Base-by-base conservation (phyloP, 495 filamentous ascomycete species). In the Penicillium soppii region DNA sequence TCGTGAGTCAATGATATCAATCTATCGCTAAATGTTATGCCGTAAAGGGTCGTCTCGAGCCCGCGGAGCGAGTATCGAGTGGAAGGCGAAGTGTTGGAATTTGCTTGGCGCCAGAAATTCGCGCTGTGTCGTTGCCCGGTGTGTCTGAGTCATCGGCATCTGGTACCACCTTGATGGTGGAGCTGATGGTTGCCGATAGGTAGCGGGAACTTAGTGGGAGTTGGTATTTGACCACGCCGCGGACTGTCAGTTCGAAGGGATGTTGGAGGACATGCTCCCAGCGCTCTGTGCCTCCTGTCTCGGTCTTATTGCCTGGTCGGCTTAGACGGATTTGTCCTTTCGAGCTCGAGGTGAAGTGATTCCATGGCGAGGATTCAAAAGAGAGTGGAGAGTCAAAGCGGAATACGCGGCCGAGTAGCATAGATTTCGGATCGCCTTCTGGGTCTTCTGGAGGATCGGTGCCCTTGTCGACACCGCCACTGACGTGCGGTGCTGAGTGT, bases 241-340 rank as follows among this genome's bases (percentile, higher is more conserved):
- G 83, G 23, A 97, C 83, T 50, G 96, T 90, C 44, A 98, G 74
- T 49, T 95, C 89, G 54, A 97, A 98, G 26, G 91, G 88, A 70
- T 97, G 85, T 58, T 92, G 78, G 22, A 97, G 70, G 22, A 97
- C 91, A 37, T 82, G 80, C 66, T 97, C 91, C 94, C 94, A 98
- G 45, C 92, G 82, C 65, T 90, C 89, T 0, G 83, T 87, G 15
- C 94, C 94, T 20, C 89, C 87, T 44, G 86, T 82, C 59, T 89
- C 86, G 0, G 95, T 98, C 50, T 84, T 84, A 63, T 97, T 98
- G 10, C 94, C 95, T 0, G 94, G 94, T 30, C 85, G 83, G 12
- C 77, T 64, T 7, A 98, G 74, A 7, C 91, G 85, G 4, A 97
- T 78, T 59, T 94, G 89, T 26, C 92, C 94, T 7, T 85, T 78